Evolutionary conservation across 116 monocot genomes (phyloP).

Genomic region (Posidonia oceanica): DNA sequence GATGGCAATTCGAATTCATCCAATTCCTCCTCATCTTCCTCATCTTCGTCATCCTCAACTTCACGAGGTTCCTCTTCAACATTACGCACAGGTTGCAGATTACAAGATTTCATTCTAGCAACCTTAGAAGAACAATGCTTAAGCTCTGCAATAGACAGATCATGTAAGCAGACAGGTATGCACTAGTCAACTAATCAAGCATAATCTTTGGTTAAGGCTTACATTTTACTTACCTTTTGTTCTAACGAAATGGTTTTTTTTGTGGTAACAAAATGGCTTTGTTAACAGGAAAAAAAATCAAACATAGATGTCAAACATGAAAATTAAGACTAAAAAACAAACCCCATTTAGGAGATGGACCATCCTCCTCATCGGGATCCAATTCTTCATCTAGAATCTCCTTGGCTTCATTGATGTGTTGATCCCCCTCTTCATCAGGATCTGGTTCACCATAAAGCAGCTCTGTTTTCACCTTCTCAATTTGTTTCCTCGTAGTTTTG

Average conservation of each 20-base stretch:
- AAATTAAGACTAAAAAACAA: background rate
- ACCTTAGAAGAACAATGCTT: constrained; percentile 4
- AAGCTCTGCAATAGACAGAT: constrained; percentile 13
- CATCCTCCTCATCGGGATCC: constrained; percentile 3
- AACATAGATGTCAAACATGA: background rate
- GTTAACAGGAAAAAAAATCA: too few relatives aligned
- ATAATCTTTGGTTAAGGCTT: background rate
- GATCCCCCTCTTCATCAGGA: constrained; percentile 17
- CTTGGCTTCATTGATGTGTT: constrained; percentile 5
- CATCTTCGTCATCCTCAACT: constrained; percentile 37
- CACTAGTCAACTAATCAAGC: background rate
- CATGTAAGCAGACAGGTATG: background rate
- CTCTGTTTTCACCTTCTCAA: constrained; percentile 46
- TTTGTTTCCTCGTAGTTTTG: constrained; percentile 17
- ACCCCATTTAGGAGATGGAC: background rate
- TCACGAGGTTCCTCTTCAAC: constrained; percentile 15
- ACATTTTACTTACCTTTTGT: background rate
- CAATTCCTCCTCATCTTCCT: constrained; percentile 38
- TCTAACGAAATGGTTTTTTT: background rate
- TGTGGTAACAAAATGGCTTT: too few relatives aligned
- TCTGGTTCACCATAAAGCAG: constrained; percentile 12
- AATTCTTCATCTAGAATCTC: background rate
- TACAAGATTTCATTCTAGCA: background rate
- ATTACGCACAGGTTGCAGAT: constrained; percentile 16
- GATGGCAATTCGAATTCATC: constrained; percentile 32